phyloP scores from a whole-genome alignment of 805 yeast genomes.

The Saccharomyces paradoxus region DNA sequence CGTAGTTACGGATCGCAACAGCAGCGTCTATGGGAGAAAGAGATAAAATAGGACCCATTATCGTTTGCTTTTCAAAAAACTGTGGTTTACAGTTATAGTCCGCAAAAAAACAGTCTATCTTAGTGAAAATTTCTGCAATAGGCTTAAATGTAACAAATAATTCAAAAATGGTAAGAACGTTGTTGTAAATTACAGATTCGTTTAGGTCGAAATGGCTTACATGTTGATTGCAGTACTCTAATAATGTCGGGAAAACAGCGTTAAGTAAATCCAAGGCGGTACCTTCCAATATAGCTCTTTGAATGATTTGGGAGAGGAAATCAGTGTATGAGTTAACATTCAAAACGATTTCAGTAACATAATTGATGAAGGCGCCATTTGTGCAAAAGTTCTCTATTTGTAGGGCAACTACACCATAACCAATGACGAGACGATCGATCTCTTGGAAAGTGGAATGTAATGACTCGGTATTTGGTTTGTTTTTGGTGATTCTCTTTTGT shows the following conservation, averaged over 20 bases:
- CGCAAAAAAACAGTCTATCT: constrained; percentile 46
- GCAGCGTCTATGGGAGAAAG: constrained; percentile 62
- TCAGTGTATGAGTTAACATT: constrained; percentile 31
- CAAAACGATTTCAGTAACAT: constrained; percentile 24
- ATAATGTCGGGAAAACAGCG: constrained; percentile 34
- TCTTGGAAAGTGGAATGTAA: constrained; percentile 36
- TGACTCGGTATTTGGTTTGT: constrained; percentile 34
- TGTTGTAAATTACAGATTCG: constrained; percentile 41
- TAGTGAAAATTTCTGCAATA: constrained; percentile 53
- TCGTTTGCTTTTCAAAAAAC: constrained; percentile 50
- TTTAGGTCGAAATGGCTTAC: constrained; percentile 34
- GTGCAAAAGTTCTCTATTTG: constrained; percentile 50
- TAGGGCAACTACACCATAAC: constrained; percentile 61
- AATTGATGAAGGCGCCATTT: constrained; percentile 17
- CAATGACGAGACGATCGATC: constrained; percentile 33
- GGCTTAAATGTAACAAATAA: constrained; percentile 49
- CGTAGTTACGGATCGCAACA: constrained; percentile 42
- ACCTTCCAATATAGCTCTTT: constrained; percentile 59
- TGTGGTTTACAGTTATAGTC: constrained; percentile 39
- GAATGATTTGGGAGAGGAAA: constrained; percentile 49
- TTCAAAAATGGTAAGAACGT: constrained; percentile 49
- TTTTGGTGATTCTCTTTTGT: constrained; percentile 38
- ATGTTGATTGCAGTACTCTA: constrained; percentile 19
- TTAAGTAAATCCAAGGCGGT: constrained; percentile 51
- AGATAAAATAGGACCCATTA: constrained; percentile 70